Conservation (phyloP, 106 monocot genomes). For the Dendrobium officinale region DNA sequence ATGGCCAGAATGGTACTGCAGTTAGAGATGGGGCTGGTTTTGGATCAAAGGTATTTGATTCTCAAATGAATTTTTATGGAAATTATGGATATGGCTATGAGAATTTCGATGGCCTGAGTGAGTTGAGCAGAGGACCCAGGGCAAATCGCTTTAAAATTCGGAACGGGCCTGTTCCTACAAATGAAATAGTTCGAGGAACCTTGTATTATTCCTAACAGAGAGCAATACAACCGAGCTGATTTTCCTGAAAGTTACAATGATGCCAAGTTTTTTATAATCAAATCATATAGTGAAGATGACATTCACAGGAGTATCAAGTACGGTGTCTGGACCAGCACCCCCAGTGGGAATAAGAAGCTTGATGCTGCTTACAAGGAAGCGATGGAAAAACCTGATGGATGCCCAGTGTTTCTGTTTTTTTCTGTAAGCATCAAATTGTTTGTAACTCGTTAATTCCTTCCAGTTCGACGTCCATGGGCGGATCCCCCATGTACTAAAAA, state of each 20-base stretch:
- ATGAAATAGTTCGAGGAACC: conserved; percentile 20
- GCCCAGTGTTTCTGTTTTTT: conserved; percentile 83
- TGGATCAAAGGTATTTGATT: conserved; percentile 27
- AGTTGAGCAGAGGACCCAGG: conserved; percentile 72
- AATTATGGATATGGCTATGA: conserved; percentile 41
- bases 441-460: background rate
- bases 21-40: conserved; percentile 22
- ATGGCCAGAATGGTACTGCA: conserved; percentile 31
- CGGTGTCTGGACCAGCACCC: conserved; percentile 84
- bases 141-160: conserved; percentile 35
- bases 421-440: conserved; percentile 38
- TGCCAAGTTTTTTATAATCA: conserved; percentile 89
- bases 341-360: conserved; percentile 81
- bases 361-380: conserved; percentile 75
- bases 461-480: background rate
- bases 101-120: conserved; percentile 56
- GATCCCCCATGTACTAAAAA: too few species aligned
- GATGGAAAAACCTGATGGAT: conserved; percentile 35
- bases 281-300: conserved; percentile 94
- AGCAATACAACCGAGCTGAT: conserved; percentile 54
- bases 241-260: conserved; percentile 36
- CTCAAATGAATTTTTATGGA: conserved; percentile 39
- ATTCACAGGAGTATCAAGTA: conserved; percentile 95
- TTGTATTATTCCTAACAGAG: conserved; percentile 33
- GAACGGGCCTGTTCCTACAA: conserved; percentile 20